A percentile compares a stretch with the other conserved stretches of the same genome.
These are phyloP conservation scores for Drechslerella stenobrocha DNA, from an alignment of 2,329 filamentous ascomycete genomes.

Conservation along the genomic window DNA sequence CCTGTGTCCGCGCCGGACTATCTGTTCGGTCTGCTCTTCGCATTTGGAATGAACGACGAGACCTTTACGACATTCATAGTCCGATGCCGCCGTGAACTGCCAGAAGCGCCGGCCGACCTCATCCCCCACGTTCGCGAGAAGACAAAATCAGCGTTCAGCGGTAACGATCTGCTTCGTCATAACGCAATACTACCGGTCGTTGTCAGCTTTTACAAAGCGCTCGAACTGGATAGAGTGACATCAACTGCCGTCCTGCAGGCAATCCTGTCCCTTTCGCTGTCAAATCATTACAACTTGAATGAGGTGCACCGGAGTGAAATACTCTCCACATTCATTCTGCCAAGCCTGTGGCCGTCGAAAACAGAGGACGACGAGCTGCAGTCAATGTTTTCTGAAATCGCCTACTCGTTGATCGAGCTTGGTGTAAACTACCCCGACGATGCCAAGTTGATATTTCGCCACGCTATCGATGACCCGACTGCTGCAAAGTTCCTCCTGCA, in stretches of 20 bases:
- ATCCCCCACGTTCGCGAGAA: conserved; percentile 48
- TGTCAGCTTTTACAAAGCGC: conserved; percentile 51
- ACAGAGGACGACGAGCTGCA: conserved; percentile 62
- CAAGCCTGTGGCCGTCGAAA: conserved; percentile 49
- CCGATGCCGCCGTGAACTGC: conserved; percentile 39
- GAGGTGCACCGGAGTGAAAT: conserved; percentile 73
- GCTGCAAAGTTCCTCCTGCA: conserved; percentile 72
- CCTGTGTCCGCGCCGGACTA: conserved; percentile 71
- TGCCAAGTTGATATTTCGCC: conserved; percentile 73
- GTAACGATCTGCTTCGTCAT: conserved; percentile 55
- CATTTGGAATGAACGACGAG: conserved; percentile 79
- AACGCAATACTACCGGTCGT: conserved; percentile 57
- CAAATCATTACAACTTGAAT: conserved; percentile 70
- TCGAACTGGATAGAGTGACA: conserved; percentile 54
- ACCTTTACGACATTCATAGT: conserved; percentile 58
- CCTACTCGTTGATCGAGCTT: conserved; percentile 69
- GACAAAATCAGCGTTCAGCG: conserved; percentile 50
- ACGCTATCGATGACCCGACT: conserved; percentile 60
- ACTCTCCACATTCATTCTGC: conserved; percentile 51
- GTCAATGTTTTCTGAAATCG: conserved; percentile 68
- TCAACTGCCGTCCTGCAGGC: conserved; percentile 69
- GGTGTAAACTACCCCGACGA: conserved; percentile 81
- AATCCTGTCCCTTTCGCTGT: conserved; percentile 63
- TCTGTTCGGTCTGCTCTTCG: conserved; percentile 78
- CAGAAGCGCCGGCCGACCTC: conserved; percentile 19